These are phyloP conservation scores for Coniochaeta sp. DNA, from an alignment of 2,329 filamentous ascomycete genomes.

Conservation along the genomic window DNA sequence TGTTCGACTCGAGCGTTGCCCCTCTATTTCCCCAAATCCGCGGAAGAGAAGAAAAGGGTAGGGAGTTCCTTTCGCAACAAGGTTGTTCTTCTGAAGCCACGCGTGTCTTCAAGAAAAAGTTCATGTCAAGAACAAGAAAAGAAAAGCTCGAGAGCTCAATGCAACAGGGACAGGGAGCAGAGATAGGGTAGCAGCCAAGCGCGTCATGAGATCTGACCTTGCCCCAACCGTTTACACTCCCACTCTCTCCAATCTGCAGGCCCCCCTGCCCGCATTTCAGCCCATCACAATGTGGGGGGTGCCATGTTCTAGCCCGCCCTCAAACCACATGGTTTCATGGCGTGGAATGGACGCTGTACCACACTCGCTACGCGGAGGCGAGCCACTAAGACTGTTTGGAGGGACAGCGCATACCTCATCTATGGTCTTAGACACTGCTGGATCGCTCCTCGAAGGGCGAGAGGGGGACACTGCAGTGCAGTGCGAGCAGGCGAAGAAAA, in stretches of 20 bases:
- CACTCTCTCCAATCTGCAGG: not conserved
- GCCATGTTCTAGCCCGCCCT: not conserved
- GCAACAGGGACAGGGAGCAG: not conserved
- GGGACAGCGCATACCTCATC: not conserved
- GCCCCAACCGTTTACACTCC: not conserved
- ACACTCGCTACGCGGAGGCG: not conserved
- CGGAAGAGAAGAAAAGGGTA: not conserved
- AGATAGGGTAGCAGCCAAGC: not conserved
- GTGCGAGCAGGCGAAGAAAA: too few relatives aligned
- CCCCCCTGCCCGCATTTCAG: not conserved
- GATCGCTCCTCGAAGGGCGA: too few relatives aligned
- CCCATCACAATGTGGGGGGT: not conserved
- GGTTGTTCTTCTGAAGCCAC: not conserved
- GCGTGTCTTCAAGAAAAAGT: not conserved
- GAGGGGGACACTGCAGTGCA: too few relatives aligned
- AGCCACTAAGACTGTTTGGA: not conserved
- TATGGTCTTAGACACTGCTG: not conserved
- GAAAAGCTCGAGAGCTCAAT: not conserved
- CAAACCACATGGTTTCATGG: not conserved
- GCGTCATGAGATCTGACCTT: not conserved
- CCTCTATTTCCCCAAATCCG: not conserved
- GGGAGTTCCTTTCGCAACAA: too few relatives aligned
- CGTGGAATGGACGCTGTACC: not conserved
- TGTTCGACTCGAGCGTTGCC: not conserved
- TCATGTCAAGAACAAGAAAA: too few relatives aligned